Conservation (phyloP, 495 filamentous ascomycete species). For the Penicillium soppii region DNA sequence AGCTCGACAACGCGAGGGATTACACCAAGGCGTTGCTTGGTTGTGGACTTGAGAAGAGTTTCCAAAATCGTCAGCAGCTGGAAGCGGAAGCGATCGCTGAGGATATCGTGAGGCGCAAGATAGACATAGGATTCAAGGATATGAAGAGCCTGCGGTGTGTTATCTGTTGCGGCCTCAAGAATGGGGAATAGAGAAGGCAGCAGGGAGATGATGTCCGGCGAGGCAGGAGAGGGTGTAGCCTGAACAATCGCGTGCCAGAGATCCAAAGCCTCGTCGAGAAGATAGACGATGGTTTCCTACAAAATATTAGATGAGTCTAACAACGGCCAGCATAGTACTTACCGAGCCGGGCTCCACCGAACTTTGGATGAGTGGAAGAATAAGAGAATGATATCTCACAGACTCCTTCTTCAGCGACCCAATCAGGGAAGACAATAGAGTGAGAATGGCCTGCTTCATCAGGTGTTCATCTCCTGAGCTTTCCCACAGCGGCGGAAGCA, state of each 20-base stretch:
- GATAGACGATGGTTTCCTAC: slow-evolving; percentile 72
- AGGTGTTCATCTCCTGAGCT: slow-evolving; percentile 75
- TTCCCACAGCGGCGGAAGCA: slow-evolving; percentile 84
- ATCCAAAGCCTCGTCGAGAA: slow-evolving; percentile 89
- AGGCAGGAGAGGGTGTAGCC: slow-evolving; percentile 66
- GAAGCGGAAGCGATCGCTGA: slow-evolving; percentile 61
- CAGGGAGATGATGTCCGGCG: slow-evolving; percentile 64
- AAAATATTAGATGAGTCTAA: not conserved
- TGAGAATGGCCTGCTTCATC: slow-evolving; percentile 90
- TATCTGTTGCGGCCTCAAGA: slow-evolving; percentile 68
- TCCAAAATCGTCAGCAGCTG: slow-evolving; percentile 58
- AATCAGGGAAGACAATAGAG: slow-evolving; percentile 74
- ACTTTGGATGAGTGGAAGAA: slow-evolving; percentile 75
- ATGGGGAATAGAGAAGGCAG: slow-evolving; percentile 67
- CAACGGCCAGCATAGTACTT: slow-evolving; percentile 16
- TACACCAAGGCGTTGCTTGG: slow-evolving; percentile 62
- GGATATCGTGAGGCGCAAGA: slow-evolving; percentile 72
- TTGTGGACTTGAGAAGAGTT: slow-evolving; percentile 51
- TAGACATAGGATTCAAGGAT: slow-evolving; percentile 79
- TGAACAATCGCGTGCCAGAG: slow-evolving; percentile 77
- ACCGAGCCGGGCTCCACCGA: slow-evolving; percentile 77
- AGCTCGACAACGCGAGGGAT: slow-evolving; percentile 68
- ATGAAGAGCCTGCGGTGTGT: slow-evolving; percentile 64
- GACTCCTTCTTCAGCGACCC: slow-evolving; percentile 75
- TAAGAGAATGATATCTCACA: slow-evolving; percentile 65